Percentiles rank a stretch among this genome's conserved stretches.
Evolutionary conservation across 306 rosid genomes (phyloP).

Genomic region (Quercus aquifolioides): DNA sequence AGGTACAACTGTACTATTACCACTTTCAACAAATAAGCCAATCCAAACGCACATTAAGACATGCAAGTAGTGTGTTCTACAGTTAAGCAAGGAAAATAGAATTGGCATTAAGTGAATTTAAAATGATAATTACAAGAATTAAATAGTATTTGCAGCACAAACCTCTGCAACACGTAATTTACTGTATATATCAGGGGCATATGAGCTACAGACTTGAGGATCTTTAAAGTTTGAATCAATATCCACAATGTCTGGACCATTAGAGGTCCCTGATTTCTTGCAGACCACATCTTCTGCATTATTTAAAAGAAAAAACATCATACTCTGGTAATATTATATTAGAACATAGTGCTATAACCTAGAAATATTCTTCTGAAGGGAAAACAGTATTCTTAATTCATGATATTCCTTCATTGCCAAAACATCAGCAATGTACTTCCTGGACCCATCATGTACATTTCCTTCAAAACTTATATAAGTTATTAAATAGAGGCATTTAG

Average conservation of each 20-base stretch:
- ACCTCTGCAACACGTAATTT: constrained; percentile 66
- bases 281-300: constrained; percentile 47
- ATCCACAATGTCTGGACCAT: constrained; percentile 37
- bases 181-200: constrained; percentile 67
- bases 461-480: background rate
- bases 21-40: too few relatives aligned
- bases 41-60: background rate
- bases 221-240: constrained; percentile 57
- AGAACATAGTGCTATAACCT: background rate
- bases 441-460: background rate
- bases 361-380: constrained; percentile 9
- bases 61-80: background rate
- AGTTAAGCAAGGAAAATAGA: background rate
- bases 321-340: background rate
- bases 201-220: constrained; percentile 64
- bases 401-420: background rate
- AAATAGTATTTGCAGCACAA: constrained; percentile 31
- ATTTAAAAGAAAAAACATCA: constrained; percentile 22
- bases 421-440: background rate
- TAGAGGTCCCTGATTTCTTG: constrained; percentile 40
- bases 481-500: background rate
- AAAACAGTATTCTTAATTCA: background rate
- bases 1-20: too few relatives aligned
- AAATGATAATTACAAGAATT: background rate
- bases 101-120: background rate